Evolutionary conservation across 306 rosid species (phyloP), one percentile per base, ranked within the genome.

Genomic region (Castanopsis chinensis): DNA sequence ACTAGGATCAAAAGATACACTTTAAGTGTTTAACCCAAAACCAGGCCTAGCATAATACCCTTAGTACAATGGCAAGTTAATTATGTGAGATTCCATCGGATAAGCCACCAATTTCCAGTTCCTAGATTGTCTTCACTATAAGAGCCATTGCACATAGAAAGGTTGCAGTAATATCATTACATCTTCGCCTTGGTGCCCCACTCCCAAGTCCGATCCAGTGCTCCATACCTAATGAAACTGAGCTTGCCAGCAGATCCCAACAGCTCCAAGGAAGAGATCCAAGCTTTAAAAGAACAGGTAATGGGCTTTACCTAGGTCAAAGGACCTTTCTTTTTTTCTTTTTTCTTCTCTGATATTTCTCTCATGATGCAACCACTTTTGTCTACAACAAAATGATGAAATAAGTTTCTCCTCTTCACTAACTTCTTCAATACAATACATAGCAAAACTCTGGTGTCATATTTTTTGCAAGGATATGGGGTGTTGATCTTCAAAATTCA

Each of bases 141-240:
- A 61, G 35, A 15, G 1, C 69, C 28, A 6, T 25, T 61, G 69
- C 69, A 27, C 33, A 4, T 61, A 25, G 10, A 61, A 27, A 61
- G 69, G 37, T 27, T 33, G 28, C 28, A 27, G 69, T 14, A 5
- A 12, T 25, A 25, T 18, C 15, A 61, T 27, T 28, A 61, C n/a
- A 61, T 23, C 69, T 27, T 17, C 11, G 19, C 25, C 69, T 13
- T 3, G 1, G 37, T 33, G 51, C 70, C 51, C 70, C 14, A 56
- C 10, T 75, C 45, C 71, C 51, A 43, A 9, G 45, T 41, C 45
- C 11, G 0, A 41, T 41, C 37, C 23, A 12, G 15, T 75, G 11
- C 3, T 17, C 69, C 21, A 55, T 76, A 81, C 35, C 55, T 60
- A 56, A 81, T 14, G 28, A 59, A 60, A 9, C 37, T 76, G 67